phyloP scores from a whole-genome alignment of 2,329 filamentous ascomycete species.

The Moelleriella libera region DNA sequence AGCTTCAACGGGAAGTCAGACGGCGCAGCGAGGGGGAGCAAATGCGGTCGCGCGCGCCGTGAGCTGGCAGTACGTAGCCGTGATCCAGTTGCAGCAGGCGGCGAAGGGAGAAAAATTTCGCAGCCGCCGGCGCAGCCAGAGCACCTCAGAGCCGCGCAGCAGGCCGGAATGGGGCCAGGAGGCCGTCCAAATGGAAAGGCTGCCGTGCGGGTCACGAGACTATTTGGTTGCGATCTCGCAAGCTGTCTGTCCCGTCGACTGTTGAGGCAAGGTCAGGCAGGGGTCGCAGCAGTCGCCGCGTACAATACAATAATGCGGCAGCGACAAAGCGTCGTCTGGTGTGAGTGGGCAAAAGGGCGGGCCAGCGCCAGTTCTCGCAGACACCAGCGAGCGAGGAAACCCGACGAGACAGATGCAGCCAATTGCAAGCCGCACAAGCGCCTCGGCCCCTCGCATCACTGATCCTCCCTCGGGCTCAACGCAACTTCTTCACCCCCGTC shows the following conservation, averaged over 20 bases:
- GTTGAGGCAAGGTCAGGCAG: not conserved
- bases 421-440: no score
- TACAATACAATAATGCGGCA: not conserved
- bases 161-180: constrained; percentile 3
- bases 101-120: constrained; percentile 19
- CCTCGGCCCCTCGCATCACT: no score
- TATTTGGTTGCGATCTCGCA: not conserved
- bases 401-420: no score
- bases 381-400: no score
- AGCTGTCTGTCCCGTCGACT: not conserved
- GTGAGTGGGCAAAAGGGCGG: not conserved
- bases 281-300: not conserved
- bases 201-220: constrained; percentile 4
- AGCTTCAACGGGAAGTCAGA: not conserved
- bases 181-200: constrained; percentile 3
- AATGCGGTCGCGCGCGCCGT: constrained; percentile 1
- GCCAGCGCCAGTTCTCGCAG: not conserved
- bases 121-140: constrained; percentile 8
- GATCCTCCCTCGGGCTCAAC: no score
- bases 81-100: constrained; percentile 8
- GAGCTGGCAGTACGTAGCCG: constrained; percentile 6
- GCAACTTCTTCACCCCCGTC: no score
- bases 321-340: not conserved
- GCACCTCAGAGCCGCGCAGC: constrained; percentile 3
- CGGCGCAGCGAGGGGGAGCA: not conserved